Evolutionary conservation across 1,139 yeast genomes (phyloP).

Genomic region (Yamadazyma epiphylla): DNA sequence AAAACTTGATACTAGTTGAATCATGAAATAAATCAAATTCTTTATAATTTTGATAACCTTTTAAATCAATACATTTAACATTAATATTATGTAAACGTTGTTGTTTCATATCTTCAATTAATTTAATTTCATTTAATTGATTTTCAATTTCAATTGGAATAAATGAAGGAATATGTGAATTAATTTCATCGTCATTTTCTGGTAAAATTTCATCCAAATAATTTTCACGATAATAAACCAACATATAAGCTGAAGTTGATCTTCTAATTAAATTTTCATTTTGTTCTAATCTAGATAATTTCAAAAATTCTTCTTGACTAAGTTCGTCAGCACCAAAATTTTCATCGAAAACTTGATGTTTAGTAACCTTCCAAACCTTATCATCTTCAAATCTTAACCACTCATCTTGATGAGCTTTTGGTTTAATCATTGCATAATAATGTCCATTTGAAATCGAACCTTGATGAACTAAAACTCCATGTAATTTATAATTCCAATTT

Average conservation of each 20-base stretch:
- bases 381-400: slow-evolving; percentile 98
- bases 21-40: slow-evolving; percentile 81
- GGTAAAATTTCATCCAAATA: slow-evolving; percentile 58
- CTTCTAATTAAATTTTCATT: slow-evolving; percentile 65
- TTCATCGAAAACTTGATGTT: slow-evolving; percentile 82
- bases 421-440: slow-evolving; percentile 90
- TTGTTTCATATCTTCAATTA: slow-evolving; percentile 60
- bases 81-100: slow-evolving; percentile 75
- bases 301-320: slow-evolving; percentile 42
- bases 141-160: slow-evolving; percentile 65
- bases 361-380: slow-evolving; percentile 82
- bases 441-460: slow-evolving; percentile 97
- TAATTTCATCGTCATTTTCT: slow-evolving; percentile 42
- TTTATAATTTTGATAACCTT: slow-evolving; percentile 53
- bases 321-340: slow-evolving; percentile 81
- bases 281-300: slow-evolving; percentile 55
- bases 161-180: slow-evolving; percentile 57
- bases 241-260: slow-evolving; percentile 94
- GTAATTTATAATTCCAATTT: slow-evolving; percentile 76
- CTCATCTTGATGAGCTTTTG: slow-evolving; percentile 53
- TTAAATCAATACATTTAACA: slow-evolving; percentile 50
- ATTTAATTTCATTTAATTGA: slow-evolving; percentile 58
- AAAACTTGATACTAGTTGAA: slow-evolving; percentile 40
- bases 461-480: slow-evolving; percentile 92
- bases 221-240: slow-evolving; percentile 79